phyloP scores from a whole-genome alignment of 768 basidiomycete species.

The Xerocomus spinulosus region DNA sequence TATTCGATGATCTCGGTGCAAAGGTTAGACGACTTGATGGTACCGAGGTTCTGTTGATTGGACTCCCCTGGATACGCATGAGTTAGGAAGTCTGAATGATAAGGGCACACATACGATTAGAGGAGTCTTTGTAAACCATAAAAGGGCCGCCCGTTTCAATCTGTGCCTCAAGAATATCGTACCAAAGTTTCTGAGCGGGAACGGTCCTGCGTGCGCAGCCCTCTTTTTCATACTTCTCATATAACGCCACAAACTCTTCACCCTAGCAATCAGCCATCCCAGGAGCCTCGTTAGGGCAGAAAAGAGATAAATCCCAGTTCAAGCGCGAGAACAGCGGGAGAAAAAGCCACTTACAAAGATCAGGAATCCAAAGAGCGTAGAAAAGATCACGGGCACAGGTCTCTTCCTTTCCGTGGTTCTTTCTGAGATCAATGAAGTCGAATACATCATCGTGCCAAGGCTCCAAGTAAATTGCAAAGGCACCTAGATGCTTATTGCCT shows the following conservation, averaged over 20 bases:
- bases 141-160: constrained; percentile 99
- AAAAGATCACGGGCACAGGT: constrained; percentile 94
- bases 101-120: constrained; percentile 61
- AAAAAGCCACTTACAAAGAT: constrained; percentile 72
- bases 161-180: constrained; percentile 92
- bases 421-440: constrained; percentile 94
- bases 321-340: too few species aligned
- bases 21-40: constrained; percentile 98
- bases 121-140: constrained; percentile 97
- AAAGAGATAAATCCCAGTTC: constrained; percentile 90
- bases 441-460: constrained; percentile 99
- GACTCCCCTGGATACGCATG: constrained; percentile 68
- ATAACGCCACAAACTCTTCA: constrained; percentile 83
- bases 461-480: constrained; percentile 97
- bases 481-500: constrained; percentile 98
- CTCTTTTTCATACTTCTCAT: constrained; percentile 84
- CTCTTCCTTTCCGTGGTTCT: constrained; percentile 99
- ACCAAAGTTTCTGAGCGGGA: constrained; percentile 98
- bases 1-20: constrained; percentile 99
- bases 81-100: not conserved
- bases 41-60: constrained; percentile 97
- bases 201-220: constrained; percentile 80
- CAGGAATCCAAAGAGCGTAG: constrained; percentile 97
- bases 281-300: constrained; percentile 97
- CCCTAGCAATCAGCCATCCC: constrained; percentile 84